phyloP scores from a whole-genome alignment of 1,139 yeast genomes.

The Suhomyces chickasaworum region DNA sequence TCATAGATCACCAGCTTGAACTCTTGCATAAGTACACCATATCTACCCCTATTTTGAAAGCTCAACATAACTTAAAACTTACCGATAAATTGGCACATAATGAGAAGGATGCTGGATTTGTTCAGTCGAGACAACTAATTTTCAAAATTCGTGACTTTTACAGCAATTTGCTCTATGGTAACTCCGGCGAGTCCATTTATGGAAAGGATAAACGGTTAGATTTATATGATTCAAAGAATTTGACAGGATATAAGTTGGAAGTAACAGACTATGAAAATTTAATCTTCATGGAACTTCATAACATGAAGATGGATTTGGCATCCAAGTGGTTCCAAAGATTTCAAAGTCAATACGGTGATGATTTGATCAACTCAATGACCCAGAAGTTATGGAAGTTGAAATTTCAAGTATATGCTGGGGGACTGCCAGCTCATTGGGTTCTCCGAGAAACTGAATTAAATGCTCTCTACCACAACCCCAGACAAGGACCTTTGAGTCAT shows the following conservation, averaged over 20 bases:
- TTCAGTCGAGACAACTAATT: conserved; percentile 19
- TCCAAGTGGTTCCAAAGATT: conserved; percentile 43
- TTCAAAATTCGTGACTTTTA: conserved; percentile 32
- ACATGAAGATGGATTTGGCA: conserved; percentile 42
- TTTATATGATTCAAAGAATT: conserved; percentile 21
- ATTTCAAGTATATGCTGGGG: conserved; percentile 38
- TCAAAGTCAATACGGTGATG: conserved; percentile 26
- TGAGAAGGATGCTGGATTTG: conserved; percentile 12
- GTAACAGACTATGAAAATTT: conserved; percentile 43
- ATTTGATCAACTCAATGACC: conserved; percentile 27
- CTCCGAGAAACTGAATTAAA: conserved; percentile 26
- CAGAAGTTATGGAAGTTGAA: conserved; percentile 38
- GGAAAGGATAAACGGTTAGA: conserved; percentile 21
- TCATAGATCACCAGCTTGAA: conserved; percentile 28
- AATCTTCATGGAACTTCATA: conserved; percentile 36
- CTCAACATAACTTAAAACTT: conserved; percentile 14
- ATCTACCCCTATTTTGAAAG: conserved; percentile 14
- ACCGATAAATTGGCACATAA: conserved; percentile 12
- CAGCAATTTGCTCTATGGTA: conserved; percentile 28
- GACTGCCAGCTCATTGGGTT: conserved; percentile 37
- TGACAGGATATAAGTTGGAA: conserved; percentile 27
- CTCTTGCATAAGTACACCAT: conserved; percentile 16
- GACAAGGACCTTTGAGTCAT: conserved; percentile 22
- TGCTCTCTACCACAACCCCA: conserved; percentile 21
- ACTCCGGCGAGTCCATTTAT: conserved; percentile 26